Evolutionary conservation across 2,329 filamentous ascomycete genomes (phyloP).

Genomic region (Pseudogymnoascus sp.): DNA sequence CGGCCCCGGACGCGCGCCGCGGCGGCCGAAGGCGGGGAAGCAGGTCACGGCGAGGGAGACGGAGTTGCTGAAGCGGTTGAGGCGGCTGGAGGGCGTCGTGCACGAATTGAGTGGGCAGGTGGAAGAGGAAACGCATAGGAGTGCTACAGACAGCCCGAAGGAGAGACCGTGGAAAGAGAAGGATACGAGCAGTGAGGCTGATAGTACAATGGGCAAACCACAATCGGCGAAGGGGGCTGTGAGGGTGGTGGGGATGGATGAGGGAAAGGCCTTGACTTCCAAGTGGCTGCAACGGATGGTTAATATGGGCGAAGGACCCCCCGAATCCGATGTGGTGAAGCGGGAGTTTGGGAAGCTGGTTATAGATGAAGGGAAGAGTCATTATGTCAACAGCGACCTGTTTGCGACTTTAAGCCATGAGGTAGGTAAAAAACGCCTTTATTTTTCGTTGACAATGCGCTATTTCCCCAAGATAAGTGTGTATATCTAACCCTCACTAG

Average conservation of each 20-base stretch:
- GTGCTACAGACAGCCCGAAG: neutral
- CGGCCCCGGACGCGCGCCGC: slow-evolving; percentile 62
- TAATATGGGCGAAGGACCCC: slow-evolving; percentile 20
- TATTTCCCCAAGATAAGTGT: neutral
- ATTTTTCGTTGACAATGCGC: neutral
- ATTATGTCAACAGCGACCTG: slow-evolving; percentile 72
- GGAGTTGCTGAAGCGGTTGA: slow-evolving; percentile 63
- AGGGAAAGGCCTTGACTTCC: slow-evolving; percentile 19
- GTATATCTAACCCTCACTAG: neutral
- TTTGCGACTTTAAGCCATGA: slow-evolving; percentile 65
- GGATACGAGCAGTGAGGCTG: neutral
- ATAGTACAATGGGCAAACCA: neutral
- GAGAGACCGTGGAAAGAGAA: neutral
- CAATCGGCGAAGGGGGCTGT: slow-evolving; percentile 13
- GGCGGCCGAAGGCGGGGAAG: slow-evolving; percentile 55
- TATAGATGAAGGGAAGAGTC: slow-evolving; percentile 56
- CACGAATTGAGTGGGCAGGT: slow-evolving; percentile 59
- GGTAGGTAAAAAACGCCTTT: slow-evolving; percentile 34
- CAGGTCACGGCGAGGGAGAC: slow-evolving; percentile 52
- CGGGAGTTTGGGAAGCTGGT: slow-evolving; percentile 58
- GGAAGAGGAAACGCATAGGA: slow-evolving; percentile 22
- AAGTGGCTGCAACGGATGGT: slow-evolving; percentile 20
- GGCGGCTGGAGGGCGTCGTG: slow-evolving; percentile 68
- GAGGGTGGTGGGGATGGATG: slow-evolving; percentile 23
- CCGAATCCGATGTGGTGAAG: slow-evolving; percentile 27